Conservation (phyloP, 495 filamentous ascomycete species). For the Margaritispora aquatica region DNA sequence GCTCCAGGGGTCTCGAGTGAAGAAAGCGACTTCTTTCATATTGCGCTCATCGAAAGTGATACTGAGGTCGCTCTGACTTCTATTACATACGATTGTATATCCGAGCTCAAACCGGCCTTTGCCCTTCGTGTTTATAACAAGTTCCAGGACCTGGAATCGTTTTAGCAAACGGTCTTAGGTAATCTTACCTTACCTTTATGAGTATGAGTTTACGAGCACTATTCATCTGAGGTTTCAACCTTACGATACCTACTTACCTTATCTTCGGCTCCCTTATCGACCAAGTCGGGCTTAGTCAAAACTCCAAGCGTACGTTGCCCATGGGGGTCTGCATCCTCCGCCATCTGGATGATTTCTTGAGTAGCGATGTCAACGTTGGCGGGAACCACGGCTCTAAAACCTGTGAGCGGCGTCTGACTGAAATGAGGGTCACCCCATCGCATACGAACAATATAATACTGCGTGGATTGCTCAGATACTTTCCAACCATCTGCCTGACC, state of each 20-base stretch:
- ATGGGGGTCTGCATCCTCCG: slow-evolving; percentile 39
- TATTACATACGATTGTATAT: slow-evolving; percentile 51
- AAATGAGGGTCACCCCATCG: too few relatives aligned
- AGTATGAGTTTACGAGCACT: slow-evolving; percentile 31
- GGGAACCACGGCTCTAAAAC: slow-evolving; percentile 50
- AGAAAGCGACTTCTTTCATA: too few relatives aligned
- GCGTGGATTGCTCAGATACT: slow-evolving; percentile 46
- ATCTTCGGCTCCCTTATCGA: slow-evolving; percentile 16
- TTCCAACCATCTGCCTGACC: slow-evolving; percentile 46
- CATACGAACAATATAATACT: slow-evolving; percentile 57
- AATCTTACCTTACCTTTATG: too few relatives aligned
- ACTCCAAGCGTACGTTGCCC: slow-evolving; percentile 51
- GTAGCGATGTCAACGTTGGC: slow-evolving; percentile 56
- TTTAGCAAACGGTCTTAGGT: too few relatives aligned
- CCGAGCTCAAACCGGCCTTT: slow-evolving; percentile 40
- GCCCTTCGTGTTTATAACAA: slow-evolving; percentile 38
- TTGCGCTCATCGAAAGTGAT: too few relatives aligned
- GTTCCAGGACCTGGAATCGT: slow-evolving; percentile 40
- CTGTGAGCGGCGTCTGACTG: too few relatives aligned
- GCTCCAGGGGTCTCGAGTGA: slow-evolving; percentile 35
- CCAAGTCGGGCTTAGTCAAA: slow-evolving; percentile 56
- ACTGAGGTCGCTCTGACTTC: slow-evolving; percentile 28
- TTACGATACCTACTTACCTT: too few relatives aligned
- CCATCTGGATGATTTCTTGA: slow-evolving; percentile 52
- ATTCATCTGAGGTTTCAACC: too few relatives aligned